phyloP scores from a whole-genome alignment of 495 filamentous ascomycete species.

The Trichocladium antarcticum region DNA sequence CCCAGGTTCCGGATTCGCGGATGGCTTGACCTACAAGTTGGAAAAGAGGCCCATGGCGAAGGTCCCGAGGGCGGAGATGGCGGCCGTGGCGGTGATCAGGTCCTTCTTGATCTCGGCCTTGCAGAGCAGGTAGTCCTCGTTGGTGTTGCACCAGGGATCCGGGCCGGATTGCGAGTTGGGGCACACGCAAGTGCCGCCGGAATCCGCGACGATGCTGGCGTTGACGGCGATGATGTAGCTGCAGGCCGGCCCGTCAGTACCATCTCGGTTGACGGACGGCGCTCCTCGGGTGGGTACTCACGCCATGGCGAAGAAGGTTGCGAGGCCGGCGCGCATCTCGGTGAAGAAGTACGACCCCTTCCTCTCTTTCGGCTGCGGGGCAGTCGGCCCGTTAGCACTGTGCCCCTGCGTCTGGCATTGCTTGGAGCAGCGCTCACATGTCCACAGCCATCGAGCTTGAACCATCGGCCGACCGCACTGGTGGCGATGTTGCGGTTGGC shows the following conservation, averaged over 20 bases:
- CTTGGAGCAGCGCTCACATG: constrained; percentile 43
- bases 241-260: background rate
- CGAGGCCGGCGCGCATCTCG: constrained; percentile 65
- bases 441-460: constrained; percentile 61
- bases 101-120: constrained; percentile 58
- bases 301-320: constrained; percentile 82
- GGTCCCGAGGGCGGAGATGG: constrained; percentile 56
- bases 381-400: constrained; percentile 21
- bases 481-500: constrained; percentile 45
- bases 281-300: too few relatives aligned
- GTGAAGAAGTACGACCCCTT: constrained; percentile 70
- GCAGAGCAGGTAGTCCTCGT: constrained; percentile 53
- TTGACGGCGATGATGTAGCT: constrained; percentile 59
- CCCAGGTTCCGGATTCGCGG: background rate
- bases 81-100: constrained; percentile 68
- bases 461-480: constrained; percentile 57
- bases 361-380: constrained; percentile 52
- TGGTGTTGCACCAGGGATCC: constrained; percentile 40
- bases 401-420: constrained; percentile 33
- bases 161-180: constrained; percentile 33
- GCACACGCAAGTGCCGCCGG: constrained; percentile 60
- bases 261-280: background rate
- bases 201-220: constrained; percentile 52
- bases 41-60: constrained; percentile 70
- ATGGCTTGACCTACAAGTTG: constrained; percentile 31